Evolutionary conservation across 805 yeast species (phyloP), one percentile per base, ranked within the genome.

Genomic region (Wickerhamiella nectarea): DNA sequence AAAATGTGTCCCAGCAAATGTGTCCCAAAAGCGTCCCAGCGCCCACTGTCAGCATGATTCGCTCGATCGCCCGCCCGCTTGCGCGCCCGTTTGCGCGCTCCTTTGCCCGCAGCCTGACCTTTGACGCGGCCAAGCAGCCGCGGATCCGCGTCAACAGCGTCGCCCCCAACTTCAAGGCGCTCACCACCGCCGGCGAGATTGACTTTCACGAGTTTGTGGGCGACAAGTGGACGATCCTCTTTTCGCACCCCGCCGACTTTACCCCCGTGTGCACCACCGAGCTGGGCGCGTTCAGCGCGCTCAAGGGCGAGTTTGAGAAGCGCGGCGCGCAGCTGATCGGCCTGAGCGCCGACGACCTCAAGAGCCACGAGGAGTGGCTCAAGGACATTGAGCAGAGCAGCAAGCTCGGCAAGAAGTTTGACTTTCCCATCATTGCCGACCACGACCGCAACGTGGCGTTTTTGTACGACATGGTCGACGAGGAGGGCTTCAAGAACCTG

Each of bases 201-300:
- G 75, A 82, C 52, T 86, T 86, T 76, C 94, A 86, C 68, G 78
- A 87, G 49, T 86, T 70, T 70, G 70, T 85, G 54, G 89, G 89
- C 39, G 76, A 80, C 65, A 73, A 78, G 38, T 86, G 96, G 96
- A 77, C 79, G 38, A 78, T 86, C 41, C 70, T 86, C 58, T 86
- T 86, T 68, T 82, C 94, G 20, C 96, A 86, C 65, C 96, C 96
- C 50, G 95, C 86, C 45, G 96, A 86, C 64, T 87, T 84, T 72
- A 86, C 96, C 15, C 96, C 96, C 38, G 95, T 86, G 45, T 86
- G 96, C 66, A 87, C 95, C 58, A 86, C 95, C 46, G 96, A 86
- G 69, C 72, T 86, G 59, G 95, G 95, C 54, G 95, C 94, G 17
- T 87, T 86, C 57, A 86, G 95, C 51, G 74, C 77, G 56, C 74